Base-by-base conservation (phyloP, 495 filamentous ascomycete genomes). In the Hypomontagnella submonticulosa region DNA sequence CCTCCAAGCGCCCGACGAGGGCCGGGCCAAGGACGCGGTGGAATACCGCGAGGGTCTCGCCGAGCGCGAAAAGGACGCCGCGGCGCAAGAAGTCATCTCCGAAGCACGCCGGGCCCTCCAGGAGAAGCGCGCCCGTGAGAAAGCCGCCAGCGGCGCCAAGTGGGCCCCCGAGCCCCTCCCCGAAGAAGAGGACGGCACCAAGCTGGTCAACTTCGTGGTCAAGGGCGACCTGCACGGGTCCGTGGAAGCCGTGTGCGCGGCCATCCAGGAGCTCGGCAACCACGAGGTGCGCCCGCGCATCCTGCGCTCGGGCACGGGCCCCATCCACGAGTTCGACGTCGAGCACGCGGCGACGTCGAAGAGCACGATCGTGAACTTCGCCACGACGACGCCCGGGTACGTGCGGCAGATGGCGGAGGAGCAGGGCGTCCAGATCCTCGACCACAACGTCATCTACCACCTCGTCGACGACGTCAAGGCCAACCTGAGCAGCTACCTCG, bases 161-260 rank as follows among this genome's bases (percentile, higher is more conserved):
- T 53, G 43, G 32, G 56, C 55, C 32, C 57, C 63, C 49, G 69
- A 74, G 56, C 19, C 41, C 7, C 49, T 50, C 2, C 58, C 66
- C 1, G 72, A 78, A 6, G 70, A 81, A 36, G 63, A 75, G 38
- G 75, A 75, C 18, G 88, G 87, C 0, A 81, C 84, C 5, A 87
- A 90, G 57, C 71, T 85, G n/a, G 80, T 97, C 52, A 85, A 87
- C 62, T 92, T 97, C 77, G 84, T 94, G 41, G 80, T 99, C 78
- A 98, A 97, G 77, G 93, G 87, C 41, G 96, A 99, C 71, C 95
- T 98, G 12, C 87, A 87, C 55, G 95, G 95, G 8, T 97, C 93
- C 1, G 93, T 92, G 5, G 95, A 99, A 75, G 95, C 95, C 4
- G 89, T 97, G 6, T 74, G 88, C 50, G 88, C 90, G 50, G 84